Base-by-base conservation (phyloP, 352 stramenopile genomes). In the Globisporangium canariense region DNA sequence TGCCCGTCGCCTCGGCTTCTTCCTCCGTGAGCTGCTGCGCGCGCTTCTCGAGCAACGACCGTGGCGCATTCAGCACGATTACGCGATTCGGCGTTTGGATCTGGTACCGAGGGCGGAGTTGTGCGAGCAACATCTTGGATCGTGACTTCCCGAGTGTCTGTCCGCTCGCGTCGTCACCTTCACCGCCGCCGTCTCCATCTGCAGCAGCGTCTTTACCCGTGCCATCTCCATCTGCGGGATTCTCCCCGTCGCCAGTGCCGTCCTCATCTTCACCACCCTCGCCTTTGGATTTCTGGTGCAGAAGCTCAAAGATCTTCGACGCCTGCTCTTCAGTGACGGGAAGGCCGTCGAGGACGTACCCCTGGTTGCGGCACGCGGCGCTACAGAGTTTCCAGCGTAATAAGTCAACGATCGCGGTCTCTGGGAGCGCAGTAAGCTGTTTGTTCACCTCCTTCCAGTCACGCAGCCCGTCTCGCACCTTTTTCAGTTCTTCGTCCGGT, bases 301-400 rank as follows among this genome's bases (percentile, higher is more conserved):
- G 65, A 3, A 62, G 32, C 1, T 65, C 70, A 50, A 91, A 91
- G 11, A 92, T 66, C 47, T 65, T 68, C 30, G 65, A 52, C 0
- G 86, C 86, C 41, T 88, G 83, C 20, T 70, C 67, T 18, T 77
- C 65, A 3, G 77, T 79, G 16, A 74, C 63, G 2, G 86, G 81
- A 2, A 91, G 47, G 0, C 83, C 86, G 41, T 95, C 86, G 8
- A 95, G 68, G 20, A 96, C 88, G 55, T 89, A 96, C 3, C 88
- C 88, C 51, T 94, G 88, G 71, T 94, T 95, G 7, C 78, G 83
- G 43, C 83, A 94, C 54, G 65, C 58, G 0, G 81, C 64, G 34
- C 66, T 75, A 22, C 71, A 61, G 8, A 95, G 68, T 60, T 91
- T 91, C 80, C 84, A 93, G 38, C 83, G 76, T 28, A 96, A 51